These are phyloP conservation scores for Rhododendron griersonianum DNA, from an alignment of 148 eudicot genomes.

Conservation along the genomic window DNA sequence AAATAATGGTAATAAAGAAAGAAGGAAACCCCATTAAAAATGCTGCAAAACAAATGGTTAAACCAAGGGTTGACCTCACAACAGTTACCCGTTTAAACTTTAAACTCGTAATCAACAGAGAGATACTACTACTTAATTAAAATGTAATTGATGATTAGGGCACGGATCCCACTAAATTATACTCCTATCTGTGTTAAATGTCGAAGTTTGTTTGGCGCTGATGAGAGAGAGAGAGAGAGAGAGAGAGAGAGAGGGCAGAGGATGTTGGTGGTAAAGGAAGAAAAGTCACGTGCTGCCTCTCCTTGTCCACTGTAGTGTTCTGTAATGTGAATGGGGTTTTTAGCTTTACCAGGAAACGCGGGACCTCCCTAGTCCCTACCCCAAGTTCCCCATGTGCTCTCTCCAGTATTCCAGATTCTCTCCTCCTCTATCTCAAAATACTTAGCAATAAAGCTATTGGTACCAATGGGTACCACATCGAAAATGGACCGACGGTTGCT, in stretches of 20 bases:
- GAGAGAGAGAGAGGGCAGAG: not conserved
- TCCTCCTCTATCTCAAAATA: too few species aligned
- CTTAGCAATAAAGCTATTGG: too few species aligned
- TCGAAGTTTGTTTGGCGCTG: not conserved
- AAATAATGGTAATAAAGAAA: not conserved
- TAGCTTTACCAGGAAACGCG: conserved; percentile 32
- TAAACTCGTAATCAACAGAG: not conserved
- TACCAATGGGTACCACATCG: too few species aligned
- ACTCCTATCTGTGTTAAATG: not conserved
- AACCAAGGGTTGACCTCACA: not conserved
- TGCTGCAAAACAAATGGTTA: not conserved
- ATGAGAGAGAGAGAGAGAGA: conserved; percentile 3
- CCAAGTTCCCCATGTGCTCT: conserved; percentile 25
- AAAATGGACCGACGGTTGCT: too few species aligned
- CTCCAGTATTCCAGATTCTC: not conserved
- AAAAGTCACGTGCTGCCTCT: conserved; percentile 39
- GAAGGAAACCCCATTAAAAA: not conserved
- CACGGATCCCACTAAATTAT: conserved; percentile 36
- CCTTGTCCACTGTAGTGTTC: not conserved
- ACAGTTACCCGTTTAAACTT: not conserved
- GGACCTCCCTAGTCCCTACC: conserved; percentile 23
- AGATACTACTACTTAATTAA: not conserved
- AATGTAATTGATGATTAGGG: conserved; percentile 22
- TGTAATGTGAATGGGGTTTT: not conserved
- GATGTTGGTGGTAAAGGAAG: conserved; percentile 20